Evolutionary conservation across 2,329 filamentous ascomycete species (phyloP).

Genomic region (Penicillium sp.): DNA sequence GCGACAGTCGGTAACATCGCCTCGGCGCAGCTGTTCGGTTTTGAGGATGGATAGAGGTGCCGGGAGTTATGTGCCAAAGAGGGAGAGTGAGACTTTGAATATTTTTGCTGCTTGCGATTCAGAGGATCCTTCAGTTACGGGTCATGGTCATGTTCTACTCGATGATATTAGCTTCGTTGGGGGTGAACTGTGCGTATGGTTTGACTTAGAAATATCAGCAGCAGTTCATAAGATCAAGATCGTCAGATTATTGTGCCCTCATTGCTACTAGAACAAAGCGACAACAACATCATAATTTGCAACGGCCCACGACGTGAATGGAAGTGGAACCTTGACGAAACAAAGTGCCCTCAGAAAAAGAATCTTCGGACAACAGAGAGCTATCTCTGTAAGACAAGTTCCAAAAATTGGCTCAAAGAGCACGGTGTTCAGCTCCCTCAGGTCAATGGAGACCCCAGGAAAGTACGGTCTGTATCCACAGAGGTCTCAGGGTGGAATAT

Average conservation of each 20-base stretch:
- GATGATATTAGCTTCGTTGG: conserved; percentile 19
- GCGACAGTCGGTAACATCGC: conserved; percentile 14
- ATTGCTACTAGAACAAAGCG: too few species aligned
- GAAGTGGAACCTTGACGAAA: too few species aligned
- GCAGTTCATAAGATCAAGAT: too few species aligned
- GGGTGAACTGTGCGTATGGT: neutral
- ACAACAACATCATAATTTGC: too few species aligned
- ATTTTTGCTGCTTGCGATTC: conserved; percentile 18
- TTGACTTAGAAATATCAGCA: neutral
- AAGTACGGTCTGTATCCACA: neutral
- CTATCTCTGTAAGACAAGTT: neutral
- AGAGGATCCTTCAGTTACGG: conserved; percentile 14
- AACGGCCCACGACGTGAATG: too few species aligned
- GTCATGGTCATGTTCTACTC: conserved; percentile 7
- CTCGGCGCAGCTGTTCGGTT: conserved; percentile 3
- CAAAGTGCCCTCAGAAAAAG: too few species aligned
- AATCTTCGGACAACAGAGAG: neutral
- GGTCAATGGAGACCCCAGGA: neutral
- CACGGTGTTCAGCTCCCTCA: neutral
- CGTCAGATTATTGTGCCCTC: too few species aligned
- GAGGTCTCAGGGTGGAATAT: neutral
- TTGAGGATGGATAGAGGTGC: conserved; percentile 17
- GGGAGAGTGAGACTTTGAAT: conserved; percentile 11
- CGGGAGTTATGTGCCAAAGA: conserved; percentile 14
- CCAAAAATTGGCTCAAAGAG: neutral